Percentiles rank a stretch among this genome's conserved stretches.
Evolutionary conservation across 768 basidiomycete genomes (phyloP).

Genomic region (Leccinum barrowsii): DNA sequence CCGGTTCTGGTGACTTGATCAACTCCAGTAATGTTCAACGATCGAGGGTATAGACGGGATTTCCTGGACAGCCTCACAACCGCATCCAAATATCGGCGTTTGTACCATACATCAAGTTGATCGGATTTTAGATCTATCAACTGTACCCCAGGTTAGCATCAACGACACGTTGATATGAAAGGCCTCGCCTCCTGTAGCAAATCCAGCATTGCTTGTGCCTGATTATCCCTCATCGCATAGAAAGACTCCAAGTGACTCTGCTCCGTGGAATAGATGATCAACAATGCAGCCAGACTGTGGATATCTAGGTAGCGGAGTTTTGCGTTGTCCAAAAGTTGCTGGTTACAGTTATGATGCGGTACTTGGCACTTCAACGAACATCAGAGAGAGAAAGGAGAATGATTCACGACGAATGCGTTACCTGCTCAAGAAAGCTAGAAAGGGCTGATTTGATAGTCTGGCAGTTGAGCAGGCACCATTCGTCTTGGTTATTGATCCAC

Average conservation of each 20-base stretch:
- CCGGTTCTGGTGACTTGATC: constrained; percentile 10
- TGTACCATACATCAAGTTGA: constrained; percentile 25
- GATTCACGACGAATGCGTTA: not conserved
- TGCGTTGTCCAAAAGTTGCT: constrained; percentile 4
- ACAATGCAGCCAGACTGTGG: constrained; percentile 21
- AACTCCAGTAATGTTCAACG: constrained; percentile 21
- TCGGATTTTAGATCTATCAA: constrained; percentile 23
- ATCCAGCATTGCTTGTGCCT: constrained; percentile 26
- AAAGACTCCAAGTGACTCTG: constrained; percentile 13
- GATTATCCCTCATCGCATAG: constrained; percentile 18
- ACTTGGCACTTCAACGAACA: constrained; percentile 14
- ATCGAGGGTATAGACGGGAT: constrained; percentile 27
- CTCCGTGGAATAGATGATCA: constrained; percentile 20
- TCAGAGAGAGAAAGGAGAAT: not conserved
- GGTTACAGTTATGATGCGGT: constrained; percentile 19
- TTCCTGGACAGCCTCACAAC: constrained; percentile 29
- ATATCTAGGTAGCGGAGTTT: constrained; percentile 22
- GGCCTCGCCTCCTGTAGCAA: constrained; percentile 23
- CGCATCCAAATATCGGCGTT: constrained; percentile 27
- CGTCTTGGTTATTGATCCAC: constrained; percentile 18
- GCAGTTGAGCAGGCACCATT: constrained; percentile 27
- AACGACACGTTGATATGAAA: not conserved
- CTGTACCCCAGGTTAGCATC: constrained; percentile 7
- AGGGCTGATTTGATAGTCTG: constrained; percentile 16
- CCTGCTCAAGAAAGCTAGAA: constrained; percentile 9